phyloP scores from a whole-genome alignment of 2,329 filamentous ascomycete species.

The Aspergillus sclerotialis region DNA sequence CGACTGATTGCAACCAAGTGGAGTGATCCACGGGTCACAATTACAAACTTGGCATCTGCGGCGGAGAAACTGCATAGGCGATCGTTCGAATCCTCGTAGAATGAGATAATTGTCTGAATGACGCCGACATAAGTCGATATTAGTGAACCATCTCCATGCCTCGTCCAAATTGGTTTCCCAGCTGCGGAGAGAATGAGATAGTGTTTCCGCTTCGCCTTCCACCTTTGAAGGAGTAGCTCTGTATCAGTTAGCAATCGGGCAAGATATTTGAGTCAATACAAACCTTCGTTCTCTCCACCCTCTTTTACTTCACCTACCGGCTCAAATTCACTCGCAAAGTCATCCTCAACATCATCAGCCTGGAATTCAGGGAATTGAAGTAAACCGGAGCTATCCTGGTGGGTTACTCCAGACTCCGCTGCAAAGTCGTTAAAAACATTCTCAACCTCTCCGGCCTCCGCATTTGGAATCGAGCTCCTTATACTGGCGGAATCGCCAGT shows the following conservation, averaged over 20 bases:
- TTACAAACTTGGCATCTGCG: conserved; percentile 77
- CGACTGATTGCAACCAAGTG: conserved; percentile 92
- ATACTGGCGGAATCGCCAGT: conserved; percentile 45
- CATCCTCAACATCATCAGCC: conserved; percentile 50
- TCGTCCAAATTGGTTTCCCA: conserved; percentile 94
- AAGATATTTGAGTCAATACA: conserved; percentile 3
- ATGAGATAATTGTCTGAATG: conserved; percentile 95
- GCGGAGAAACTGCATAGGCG: conserved; percentile 77
- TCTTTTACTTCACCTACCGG: conserved; percentile 53
- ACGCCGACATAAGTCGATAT: conserved; percentile 94
- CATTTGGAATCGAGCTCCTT: conserved; percentile 45
- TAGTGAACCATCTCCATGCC: conserved; percentile 82
- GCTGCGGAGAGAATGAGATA: conserved; percentile 94
- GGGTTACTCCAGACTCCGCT: conserved; percentile 29
- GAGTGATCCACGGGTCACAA: conserved; percentile 75
- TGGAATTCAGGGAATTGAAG: conserved; percentile 29
- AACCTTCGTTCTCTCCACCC: conserved; percentile 52
- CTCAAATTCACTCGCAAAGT: conserved; percentile 74
- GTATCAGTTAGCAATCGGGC: conserved; percentile 7
- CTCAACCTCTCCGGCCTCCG: conserved; percentile 64
- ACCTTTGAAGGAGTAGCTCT: conserved; percentile 56
- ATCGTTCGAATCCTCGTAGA: conserved; percentile 77
- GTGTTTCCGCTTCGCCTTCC: conserved; percentile 93
- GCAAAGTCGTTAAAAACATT: conserved; percentile 70
- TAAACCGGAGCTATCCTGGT: conserved; percentile 27